A percentile compares a stretch with the other conserved stretches of the same genome.
Evolutionary conservation across 2,329 filamentous ascomycete genomes (phyloP).

Genomic region (Talaromyces sp.): DNA sequence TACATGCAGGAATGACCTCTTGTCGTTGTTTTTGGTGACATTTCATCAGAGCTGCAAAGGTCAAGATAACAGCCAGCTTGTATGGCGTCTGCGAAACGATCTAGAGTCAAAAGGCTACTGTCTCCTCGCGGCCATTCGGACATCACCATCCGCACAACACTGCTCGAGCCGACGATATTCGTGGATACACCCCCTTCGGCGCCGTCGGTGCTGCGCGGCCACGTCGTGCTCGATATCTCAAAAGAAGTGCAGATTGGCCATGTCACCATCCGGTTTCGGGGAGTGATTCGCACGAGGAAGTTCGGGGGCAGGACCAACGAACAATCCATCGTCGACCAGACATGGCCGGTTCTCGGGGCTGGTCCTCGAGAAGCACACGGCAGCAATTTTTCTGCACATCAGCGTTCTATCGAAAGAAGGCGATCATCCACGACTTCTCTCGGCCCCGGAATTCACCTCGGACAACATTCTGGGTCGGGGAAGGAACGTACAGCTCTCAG

Average conservation of each 20-base stretch:
- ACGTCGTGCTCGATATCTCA: neutral
- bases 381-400: neutral
- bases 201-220: conserved; percentile 10
- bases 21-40: neutral
- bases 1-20: neutral
- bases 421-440: neutral
- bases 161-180: conserved; percentile 10
- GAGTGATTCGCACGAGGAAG: conserved; percentile 4
- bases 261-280: conserved; percentile 2
- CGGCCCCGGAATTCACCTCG: neutral
- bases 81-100: neutral
- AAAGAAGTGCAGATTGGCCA: conserved; percentile 9
- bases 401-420: neutral
- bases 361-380: neutral
- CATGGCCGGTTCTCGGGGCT: neutral
- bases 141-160: neutral
- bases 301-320: neutral
- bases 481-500: neutral
- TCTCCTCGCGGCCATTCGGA: neutral
- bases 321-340: neutral
- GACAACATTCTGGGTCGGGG: neutral
- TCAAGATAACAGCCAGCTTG: neutral
- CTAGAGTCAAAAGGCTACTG: neutral
- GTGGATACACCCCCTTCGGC: conserved; percentile 1
- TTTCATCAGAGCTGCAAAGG: neutral